These are phyloP conservation scores for Spirogloea muscicola DNA, from an alignment of 139 green algal genomes.

Conservation along the genomic window DNA sequence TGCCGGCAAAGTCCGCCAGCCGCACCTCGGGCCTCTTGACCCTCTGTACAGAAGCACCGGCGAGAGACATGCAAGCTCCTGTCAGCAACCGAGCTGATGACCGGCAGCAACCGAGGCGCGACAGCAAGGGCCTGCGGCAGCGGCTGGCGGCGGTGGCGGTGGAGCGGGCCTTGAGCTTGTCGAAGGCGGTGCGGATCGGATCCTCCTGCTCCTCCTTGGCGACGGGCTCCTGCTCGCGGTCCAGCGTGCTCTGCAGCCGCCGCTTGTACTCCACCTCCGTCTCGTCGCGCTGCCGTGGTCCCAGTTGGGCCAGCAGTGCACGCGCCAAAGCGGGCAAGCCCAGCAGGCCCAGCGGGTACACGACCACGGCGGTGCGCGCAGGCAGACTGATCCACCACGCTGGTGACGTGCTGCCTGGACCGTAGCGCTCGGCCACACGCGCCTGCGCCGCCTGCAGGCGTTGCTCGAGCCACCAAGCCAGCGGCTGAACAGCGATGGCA, in stretches of 20 bases:
- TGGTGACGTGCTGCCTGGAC: no score
- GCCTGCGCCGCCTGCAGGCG: no score
- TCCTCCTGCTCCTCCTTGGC: constrained; percentile 31
- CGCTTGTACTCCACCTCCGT: constrained; percentile 24
- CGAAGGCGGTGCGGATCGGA: background rate
- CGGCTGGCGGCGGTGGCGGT: no score
- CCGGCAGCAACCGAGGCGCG: no score
- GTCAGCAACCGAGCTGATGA: no score
- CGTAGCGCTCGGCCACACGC: no score
- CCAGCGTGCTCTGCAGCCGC: constrained; percentile 5
- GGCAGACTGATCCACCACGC: constrained; percentile 23
- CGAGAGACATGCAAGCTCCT: no score
- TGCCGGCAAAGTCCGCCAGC: constrained; percentile 17
- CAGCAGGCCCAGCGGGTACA: constrained; percentile 8
- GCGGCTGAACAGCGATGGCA: no score
- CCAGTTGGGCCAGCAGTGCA: background rate
- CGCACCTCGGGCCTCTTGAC: constrained; percentile 16
- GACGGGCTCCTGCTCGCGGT: background rate
- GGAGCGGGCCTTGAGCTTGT: constrained; percentile 10
- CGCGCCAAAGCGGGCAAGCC: background rate
- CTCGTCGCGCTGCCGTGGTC: background rate
- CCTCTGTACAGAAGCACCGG: no score
- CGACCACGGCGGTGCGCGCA: background rate
- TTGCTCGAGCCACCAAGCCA: no score
- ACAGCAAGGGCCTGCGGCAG: no score